Evolutionary conservation across 306 rosid species (phyloP).

Genomic region (Castanea crenata): DNA sequence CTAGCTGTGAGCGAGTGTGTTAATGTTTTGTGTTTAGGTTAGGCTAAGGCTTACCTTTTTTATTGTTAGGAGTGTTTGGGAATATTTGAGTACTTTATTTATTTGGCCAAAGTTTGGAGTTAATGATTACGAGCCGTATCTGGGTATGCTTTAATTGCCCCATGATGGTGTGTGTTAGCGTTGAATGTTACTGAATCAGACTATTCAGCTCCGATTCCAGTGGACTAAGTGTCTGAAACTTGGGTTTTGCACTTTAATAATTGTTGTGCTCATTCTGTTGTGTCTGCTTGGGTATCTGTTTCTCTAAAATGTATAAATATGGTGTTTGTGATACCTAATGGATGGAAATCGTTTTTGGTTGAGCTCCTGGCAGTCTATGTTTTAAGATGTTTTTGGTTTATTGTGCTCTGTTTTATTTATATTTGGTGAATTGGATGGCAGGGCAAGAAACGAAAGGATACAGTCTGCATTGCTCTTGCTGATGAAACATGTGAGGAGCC

Average conservation of each 20-base stretch:
- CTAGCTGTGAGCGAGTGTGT: neutral
- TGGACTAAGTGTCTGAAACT: too few species aligned
- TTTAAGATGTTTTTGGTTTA: neutral
- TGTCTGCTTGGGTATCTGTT: neutral
- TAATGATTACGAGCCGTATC: neutral
- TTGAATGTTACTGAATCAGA: neutral
- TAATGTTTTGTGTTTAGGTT: neutral
- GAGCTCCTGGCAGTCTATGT: neutral
- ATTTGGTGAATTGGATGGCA: conserved; percentile 21
- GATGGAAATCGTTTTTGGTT: neutral
- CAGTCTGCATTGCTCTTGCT: conserved; percentile 55
- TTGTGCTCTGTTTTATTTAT: neutral
- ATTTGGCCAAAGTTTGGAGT: neutral
- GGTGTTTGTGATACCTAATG: neutral
- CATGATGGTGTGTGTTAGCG: neutral
- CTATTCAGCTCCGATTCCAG: neutral
- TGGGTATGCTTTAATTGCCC: neutral
- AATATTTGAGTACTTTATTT: neutral
- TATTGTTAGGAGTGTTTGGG: neutral
- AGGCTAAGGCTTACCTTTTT: neutral
- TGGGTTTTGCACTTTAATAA: too few species aligned
- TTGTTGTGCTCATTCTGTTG: too few species aligned
- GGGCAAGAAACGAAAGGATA: conserved; percentile 61
- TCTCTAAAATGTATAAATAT: neutral
- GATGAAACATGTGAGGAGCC: conserved; percentile 53